These are phyloP conservation scores for Pseudocercospora cruenta DNA, from an alignment of 2,329 filamentous ascomycete genomes.

Conservation along the genomic window DNA sequence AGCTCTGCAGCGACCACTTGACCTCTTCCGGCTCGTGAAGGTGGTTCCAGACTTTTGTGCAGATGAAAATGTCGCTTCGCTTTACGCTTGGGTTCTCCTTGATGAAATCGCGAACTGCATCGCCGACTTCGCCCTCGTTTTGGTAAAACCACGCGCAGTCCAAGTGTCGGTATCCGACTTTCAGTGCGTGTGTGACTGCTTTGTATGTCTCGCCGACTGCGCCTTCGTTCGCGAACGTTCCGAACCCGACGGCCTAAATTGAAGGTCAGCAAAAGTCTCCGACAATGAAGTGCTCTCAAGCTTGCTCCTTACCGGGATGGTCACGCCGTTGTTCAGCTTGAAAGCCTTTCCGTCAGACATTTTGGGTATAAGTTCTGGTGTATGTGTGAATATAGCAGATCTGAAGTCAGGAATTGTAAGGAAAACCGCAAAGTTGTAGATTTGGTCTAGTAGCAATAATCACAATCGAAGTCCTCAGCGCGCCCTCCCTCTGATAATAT, in stretches of 20 bases:
- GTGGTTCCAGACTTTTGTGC: constrained; percentile 59
- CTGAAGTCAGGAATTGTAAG: neutral
- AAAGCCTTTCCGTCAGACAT: constrained; percentile 62
- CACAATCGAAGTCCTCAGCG: neutral
- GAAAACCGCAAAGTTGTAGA: neutral
- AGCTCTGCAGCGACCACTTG: constrained; percentile 41
- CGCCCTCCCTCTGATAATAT: constrained; percentile 11
- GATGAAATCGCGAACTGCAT: constrained; percentile 59
- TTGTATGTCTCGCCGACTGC: constrained; percentile 61
- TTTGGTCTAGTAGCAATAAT: neutral
- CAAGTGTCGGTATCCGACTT: constrained; percentile 57
- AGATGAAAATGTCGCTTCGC: constrained; percentile 56
- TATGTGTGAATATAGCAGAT: neutral
- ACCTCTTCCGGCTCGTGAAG: constrained; percentile 48
- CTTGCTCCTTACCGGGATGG: constrained; percentile 51
- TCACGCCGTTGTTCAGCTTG: constrained; percentile 61
- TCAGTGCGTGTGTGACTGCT: constrained; percentile 54
- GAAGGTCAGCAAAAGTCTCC: neutral
- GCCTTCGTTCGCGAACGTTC: constrained; percentile 70
- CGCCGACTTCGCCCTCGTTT: constrained; percentile 59
- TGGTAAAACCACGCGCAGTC: constrained; percentile 61
- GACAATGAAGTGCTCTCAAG: neutral
- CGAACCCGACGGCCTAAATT: constrained; percentile 63
- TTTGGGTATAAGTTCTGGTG: constrained; percentile 24
- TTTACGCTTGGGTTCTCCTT: constrained; percentile 51